Evolutionary conservation across 2,329 filamentous ascomycete genomes (phyloP).

Genomic region (Colletotrichum sp.): DNA sequence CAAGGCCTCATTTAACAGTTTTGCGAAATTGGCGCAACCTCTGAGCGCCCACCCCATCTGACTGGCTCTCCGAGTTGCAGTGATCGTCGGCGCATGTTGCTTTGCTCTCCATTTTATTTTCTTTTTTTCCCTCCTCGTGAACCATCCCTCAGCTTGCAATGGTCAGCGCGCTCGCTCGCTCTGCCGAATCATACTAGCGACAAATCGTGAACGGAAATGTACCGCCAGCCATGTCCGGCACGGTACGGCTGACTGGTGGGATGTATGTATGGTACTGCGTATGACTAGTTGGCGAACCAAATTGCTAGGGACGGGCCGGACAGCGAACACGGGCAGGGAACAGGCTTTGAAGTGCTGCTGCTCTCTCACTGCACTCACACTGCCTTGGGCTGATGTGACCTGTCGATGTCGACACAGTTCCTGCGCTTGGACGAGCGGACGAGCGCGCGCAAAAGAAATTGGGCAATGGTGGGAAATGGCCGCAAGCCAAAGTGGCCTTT

Average conservation of each 20-base stretch:
- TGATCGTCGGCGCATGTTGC: slow-evolving; percentile 5
- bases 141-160: background rate
- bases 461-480: background rate
- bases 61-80: background rate
- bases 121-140: background rate
- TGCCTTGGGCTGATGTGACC: background rate
- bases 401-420: background rate
- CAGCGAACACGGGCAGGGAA: slow-evolving; percentile 18
- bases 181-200: background rate
- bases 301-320: slow-evolving; percentile 23
- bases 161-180: background rate
- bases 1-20: slow-evolving; percentile 1
- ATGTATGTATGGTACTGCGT: background rate
- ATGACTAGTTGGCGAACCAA: background rate
- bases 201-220: background rate
- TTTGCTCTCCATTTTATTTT: background rate
- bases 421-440: background rate
- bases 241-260: background rate
- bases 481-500: background rate
- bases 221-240: background rate
- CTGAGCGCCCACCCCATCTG: background rate
- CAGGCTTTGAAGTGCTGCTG: background rate
- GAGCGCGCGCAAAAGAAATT: background rate
- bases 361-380: background rate
- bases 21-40: slow-evolving; percentile 11